Evolutionary conservation across 306 rosid genomes (phyloP).

Genomic region (Styphnolobium japonicum): DNA sequence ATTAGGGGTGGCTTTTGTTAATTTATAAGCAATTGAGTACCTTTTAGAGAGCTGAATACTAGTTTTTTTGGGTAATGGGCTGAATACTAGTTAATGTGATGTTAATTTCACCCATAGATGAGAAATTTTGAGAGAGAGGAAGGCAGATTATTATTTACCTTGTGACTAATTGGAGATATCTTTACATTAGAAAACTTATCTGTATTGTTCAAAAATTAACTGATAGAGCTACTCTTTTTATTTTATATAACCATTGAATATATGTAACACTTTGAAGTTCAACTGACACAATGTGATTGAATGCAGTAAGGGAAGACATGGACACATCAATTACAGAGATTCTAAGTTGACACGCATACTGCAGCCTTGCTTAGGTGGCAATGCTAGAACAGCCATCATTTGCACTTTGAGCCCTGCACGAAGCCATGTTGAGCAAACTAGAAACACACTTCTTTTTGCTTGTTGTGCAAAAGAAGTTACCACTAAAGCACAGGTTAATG

Average conservation of each 20-base stretch:
- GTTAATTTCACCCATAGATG: neutral
- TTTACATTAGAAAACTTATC: neutral
- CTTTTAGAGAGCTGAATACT: slow-evolving; percentile 1
- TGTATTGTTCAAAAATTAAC: neutral
- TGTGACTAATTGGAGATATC: neutral
- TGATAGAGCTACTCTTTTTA: neutral
- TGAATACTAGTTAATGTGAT: neutral
- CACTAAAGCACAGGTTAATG: slow-evolving; percentile 96
- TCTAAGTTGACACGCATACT: slow-evolving; percentile 94
- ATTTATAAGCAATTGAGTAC: neutral
- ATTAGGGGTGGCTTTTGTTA: neutral
- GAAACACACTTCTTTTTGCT: slow-evolving; percentile 97
- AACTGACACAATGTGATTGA: slow-evolving; percentile 24
- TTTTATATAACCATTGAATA: neutral
- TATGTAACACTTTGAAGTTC: neutral
- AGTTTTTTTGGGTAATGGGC: too few relatives aligned
- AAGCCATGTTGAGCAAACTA: slow-evolving; percentile 94
- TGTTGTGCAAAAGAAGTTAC: slow-evolving; percentile 98
- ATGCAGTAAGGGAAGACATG: slow-evolving; percentile 89
- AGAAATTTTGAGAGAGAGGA: neutral
- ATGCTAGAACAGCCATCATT: slow-evolving; percentile 97
- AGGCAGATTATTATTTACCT: neutral
- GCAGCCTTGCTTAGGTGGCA: slow-evolving; percentile 97
- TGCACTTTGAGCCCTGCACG: slow-evolving; percentile 98
- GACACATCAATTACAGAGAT: slow-evolving; percentile 95